Conservation (phyloP, 2,329 filamentous ascomycete species). For the Phaeosphaeriaceae sp. region DNA sequence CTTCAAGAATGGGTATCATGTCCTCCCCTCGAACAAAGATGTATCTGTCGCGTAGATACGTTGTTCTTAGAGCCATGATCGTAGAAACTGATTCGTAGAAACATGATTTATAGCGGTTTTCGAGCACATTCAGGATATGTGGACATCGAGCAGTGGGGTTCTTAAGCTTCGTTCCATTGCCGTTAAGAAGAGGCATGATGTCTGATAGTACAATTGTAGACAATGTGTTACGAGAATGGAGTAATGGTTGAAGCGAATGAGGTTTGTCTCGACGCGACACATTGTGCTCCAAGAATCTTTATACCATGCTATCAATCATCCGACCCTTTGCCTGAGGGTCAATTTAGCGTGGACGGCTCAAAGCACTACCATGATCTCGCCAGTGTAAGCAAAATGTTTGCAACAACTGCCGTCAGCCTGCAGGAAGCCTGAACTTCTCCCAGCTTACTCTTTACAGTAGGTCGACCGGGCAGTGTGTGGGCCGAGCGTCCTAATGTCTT, state of each 20-base stretch:
- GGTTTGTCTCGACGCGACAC: not conserved
- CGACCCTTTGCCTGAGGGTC: not conserved
- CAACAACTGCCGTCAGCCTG: not conserved
- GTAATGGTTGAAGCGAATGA: not conserved
- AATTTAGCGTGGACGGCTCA: not conserved
- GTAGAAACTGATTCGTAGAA: constrained; percentile 5
- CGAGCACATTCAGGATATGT: constrained; percentile 3
- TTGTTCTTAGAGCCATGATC: constrained; percentile 4
- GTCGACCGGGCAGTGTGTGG: not conserved
- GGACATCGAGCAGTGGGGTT: not conserved
- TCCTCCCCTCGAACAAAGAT: constrained; percentile 6
- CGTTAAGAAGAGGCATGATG: not conserved
- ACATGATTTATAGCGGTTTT: constrained; percentile 4
- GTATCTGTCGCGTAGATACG: constrained; percentile 2
- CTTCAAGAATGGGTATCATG: constrained; percentile 5
- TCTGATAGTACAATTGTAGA: not conserved
- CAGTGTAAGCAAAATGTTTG: not conserved
- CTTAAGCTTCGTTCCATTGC: not conserved
- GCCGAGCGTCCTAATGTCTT: not conserved
- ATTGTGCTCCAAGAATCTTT: not conserved
- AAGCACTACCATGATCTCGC: not conserved
- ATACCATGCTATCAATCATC: not conserved
- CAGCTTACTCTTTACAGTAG: not conserved
- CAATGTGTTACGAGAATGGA: not conserved
- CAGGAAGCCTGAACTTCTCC: not conserved